Evolutionary conservation across 352 stramenopile species (phyloP), one percentile per base, ranked within the genome.

Genomic region (Phytopythium cucurbitacearum): DNA sequence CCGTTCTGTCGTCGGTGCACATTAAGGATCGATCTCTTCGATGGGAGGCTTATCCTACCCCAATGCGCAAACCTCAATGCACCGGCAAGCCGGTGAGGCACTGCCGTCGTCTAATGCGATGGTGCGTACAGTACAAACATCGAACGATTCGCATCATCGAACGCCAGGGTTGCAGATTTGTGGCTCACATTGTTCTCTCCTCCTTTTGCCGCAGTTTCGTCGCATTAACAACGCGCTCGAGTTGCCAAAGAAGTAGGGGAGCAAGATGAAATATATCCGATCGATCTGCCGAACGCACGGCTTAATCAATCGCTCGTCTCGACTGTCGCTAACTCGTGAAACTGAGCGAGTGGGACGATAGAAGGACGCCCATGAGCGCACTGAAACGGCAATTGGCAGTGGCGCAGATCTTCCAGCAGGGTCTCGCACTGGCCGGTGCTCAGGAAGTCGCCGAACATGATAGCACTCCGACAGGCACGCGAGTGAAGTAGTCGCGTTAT

Each of bases 391-490:
- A 97, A 54, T 4, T 91, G 67, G 53, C 89, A 97, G 7, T 62
- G 64, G 13, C 84, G 73, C 0, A 97, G 67, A 16, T 77, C 65
- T 13, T 80, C 49, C 7, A 97, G 72, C 28, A 97, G 65, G 0
- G 85, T 56, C 16, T 71, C 53, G 44, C 87, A 96, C 60, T 94
- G 70, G 11, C 65, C 65, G 36, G 82, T 35, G 47, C 77, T 80
- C 32, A 97, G 52, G 35, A 66, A 66, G 52, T 97, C 91, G 12
- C 91, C 91, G 76, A 97, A 97, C 91, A 97, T 97, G 43, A 96
- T 95, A 3, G 89, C 89, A 54, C 91, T 96, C 8, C 91, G 77
- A 40, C 91, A 97, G 8, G 89, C 91, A 40, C 91, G 72, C 9
- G 87, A 97, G 51, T 95, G 81, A 0, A 97, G 53, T 5, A 96